Base-by-base conservation (phyloP, 108 stramenopile genomes). In the Discostella stelligeroides region DNA sequence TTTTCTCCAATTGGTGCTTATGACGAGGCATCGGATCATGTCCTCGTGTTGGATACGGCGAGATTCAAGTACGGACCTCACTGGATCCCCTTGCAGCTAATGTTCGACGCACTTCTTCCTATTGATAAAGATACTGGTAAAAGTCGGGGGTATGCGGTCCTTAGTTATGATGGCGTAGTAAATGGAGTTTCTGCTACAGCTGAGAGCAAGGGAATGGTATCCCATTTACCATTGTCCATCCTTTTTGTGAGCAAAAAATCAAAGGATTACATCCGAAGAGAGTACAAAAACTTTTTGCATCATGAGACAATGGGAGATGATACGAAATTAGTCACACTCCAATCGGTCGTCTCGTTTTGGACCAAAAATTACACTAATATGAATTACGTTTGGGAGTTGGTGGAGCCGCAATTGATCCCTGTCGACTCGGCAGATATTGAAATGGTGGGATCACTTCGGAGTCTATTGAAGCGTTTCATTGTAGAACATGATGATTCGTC, bases 11-110 rank as follows among this genome's bases (percentile, higher is more conserved):
- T 96, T 23, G 95, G 81, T 11, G 94, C 87, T 23, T 96, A 87
- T 64, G 86, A 92, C 61, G 63, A 60, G 47, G 79, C 45, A 9
- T 63, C 81, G 10, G 91, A 89, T 56, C 30, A 41, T 34, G 87
- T 94, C 10, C 84, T 96, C 1, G 68, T 96, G 28, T 61, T 96
- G 34, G 95, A 96, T 64, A 85, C 88, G 5, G 95, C 95, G 1
- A 84, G 95, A 17, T 96, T 96, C 81, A 96, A 96, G 68, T 86
- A 92, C 49, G 85, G 85, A 12, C 86, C 88, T 2, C 86, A 90
- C 75, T 94, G 92, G 92, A 81, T 87, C 4, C 57, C 79, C 20
- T 37, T 92, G 24, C 23, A 58, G 7, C 17, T 73, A 34, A 50
- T 92, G 58, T 94, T 85, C 77, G 77, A 83, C 9, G 84, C 86